Base-by-base conservation (phyloP, 208 protist genomes). In the Acanthamoeba healyi region DNA sequence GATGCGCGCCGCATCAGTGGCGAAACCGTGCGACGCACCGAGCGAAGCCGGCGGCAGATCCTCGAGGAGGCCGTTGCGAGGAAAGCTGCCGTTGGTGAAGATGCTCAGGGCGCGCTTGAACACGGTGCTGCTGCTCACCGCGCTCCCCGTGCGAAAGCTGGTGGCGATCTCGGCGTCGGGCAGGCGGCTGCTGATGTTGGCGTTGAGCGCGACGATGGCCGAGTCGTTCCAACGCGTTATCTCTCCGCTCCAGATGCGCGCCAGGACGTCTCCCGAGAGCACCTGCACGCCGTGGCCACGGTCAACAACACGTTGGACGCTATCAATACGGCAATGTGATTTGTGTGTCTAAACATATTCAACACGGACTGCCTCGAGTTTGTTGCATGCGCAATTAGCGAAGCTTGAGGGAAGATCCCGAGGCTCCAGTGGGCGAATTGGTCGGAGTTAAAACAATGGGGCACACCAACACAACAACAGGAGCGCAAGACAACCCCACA, bases 231-330 rank as follows among this genome's bases (percentile, higher is more conserved):
- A 87, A 6, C 3, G 32, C 7, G 79, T 87, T 1, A 87, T 87
- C 29, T 87, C 79, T 29, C 79, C 79, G 19, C 14, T 34, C 79
- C 79, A 87, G 24, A 87, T 87, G 32, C 34, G 24, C 42, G 79
- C 79, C 44, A 87, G 3, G 29, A 63, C 51, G 17, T 34, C 32
- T 9, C 42, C 42, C n/a, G 44, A 54, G 49, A 87, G 51, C 7
- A 87, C 79, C 79, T 87, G 79, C 58, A 29, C 15, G 58, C 22
- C 15, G 10, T 54, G 49, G 49, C 15, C 49, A 54, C 15, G 49
- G 58, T 1, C 56, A 26, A 61, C 54, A 49, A 49, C 44, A 49
- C 4, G 44, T 10, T 51, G 46, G 46, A 10, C n/a, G n/a, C n/a
- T n/a, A n/a, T n/a, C n/a, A n/a, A n/a, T n/a, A n/a, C n/a, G n/a